Percentiles rank a stretch among this genome's conserved stretches.
phyloP scores from a whole-genome alignment of 2,329 filamentous ascomycete genomes.

The Leptographium flavum region DNA sequence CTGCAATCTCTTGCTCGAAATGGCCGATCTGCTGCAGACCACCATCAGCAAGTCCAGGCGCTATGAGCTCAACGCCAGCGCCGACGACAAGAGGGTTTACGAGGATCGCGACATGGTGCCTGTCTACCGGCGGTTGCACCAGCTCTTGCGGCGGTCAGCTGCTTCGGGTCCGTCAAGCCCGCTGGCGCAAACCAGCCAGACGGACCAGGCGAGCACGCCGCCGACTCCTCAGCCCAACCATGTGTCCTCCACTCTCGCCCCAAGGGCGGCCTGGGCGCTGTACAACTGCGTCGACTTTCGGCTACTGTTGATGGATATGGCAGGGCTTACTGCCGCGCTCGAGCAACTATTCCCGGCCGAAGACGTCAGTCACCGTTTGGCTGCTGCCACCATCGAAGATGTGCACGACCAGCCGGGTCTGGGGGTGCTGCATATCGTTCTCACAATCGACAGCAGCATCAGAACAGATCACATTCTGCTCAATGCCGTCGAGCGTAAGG shows the following conservation, averaged over 20 bases:
- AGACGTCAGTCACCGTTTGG: background rate
- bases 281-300: background rate
- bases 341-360: background rate
- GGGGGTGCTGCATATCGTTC: background rate
- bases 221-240: no score
- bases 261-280: background rate
- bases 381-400: background rate
- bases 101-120: background rate
- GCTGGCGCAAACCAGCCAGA: background rate
- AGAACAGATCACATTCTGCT: background rate
- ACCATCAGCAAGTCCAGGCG: background rate
- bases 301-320: background rate
- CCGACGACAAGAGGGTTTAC: background rate
- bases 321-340: background rate
- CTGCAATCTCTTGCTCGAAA: background rate
- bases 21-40: background rate
- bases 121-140: background rate
- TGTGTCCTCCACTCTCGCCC: no score
- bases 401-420: background rate
- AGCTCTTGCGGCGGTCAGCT: background rate
- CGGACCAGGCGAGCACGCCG: no score
- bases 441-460: background rate
- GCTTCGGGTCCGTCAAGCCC: background rate
- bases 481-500: background rate
- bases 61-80: background rate